These are phyloP conservation scores for Teunomyces pallodes DNA, from an alignment of 805 yeast genomes.

Conservation along the genomic window DNA sequence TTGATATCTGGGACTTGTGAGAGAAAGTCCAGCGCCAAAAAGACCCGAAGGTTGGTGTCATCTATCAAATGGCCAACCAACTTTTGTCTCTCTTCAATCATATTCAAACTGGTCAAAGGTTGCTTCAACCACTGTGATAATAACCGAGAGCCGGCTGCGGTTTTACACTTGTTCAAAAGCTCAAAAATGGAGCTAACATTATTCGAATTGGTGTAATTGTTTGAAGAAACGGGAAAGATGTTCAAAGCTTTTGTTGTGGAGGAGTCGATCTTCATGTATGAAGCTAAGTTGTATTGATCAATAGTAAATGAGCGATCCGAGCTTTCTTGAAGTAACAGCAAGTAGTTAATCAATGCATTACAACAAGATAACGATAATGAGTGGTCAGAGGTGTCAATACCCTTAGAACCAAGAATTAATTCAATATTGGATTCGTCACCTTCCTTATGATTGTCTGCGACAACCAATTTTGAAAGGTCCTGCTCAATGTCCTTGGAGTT, in stretches of 20 bases:
- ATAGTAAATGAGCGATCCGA: slow-evolving; percentile 56
- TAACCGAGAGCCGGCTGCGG: slow-evolving; percentile 83
- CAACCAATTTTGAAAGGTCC: slow-evolving; percentile 71
- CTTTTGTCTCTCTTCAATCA: slow-evolving; percentile 65
- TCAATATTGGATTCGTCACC: slow-evolving; percentile 31
- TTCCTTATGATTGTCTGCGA: slow-evolving; percentile 17
- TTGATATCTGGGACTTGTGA: slow-evolving; percentile 79
- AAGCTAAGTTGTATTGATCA: slow-evolving; percentile 66
- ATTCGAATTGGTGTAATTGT: slow-evolving; percentile 5
- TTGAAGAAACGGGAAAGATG: slow-evolving; percentile 55
- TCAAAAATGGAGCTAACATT: slow-evolving; percentile 64
- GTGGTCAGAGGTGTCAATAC: slow-evolving; percentile 44
- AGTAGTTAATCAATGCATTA: slow-evolving; percentile 66
- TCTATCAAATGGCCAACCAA: slow-evolving; percentile 74
- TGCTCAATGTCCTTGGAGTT: slow-evolving; percentile 67
- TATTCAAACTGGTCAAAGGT: slow-evolving; percentile 68
- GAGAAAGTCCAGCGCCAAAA: slow-evolving; percentile 64
- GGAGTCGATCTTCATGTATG: slow-evolving; percentile 86
- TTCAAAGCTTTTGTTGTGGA: slow-evolving; percentile 88
- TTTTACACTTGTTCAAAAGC: slow-evolving; percentile 81
- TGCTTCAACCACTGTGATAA: slow-evolving; percentile 95
- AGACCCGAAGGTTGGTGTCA: slow-evolving; percentile 63
- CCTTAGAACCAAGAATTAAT: slow-evolving; percentile 53
- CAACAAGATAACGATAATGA: slow-evolving; percentile 58
- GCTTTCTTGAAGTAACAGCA: slow-evolving; percentile 60